Evolutionary conservation across 345 rosid species (phyloP).

Genomic region (Gynandropsis gynandra): DNA sequence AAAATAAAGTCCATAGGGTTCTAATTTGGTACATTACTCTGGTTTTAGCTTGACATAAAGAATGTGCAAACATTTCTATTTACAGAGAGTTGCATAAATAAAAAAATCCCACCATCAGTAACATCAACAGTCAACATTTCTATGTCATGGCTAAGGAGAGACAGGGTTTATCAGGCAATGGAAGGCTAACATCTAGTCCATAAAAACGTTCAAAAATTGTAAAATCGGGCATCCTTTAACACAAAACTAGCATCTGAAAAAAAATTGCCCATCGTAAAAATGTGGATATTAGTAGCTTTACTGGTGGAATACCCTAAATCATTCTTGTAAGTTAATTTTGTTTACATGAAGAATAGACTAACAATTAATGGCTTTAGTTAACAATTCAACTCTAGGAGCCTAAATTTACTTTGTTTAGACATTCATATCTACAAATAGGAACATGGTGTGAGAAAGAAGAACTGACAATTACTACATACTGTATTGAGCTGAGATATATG

Average conservation of each 20-base stretch:
- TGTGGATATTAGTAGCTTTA: too few relatives aligned
- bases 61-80: neutral
- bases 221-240: too few relatives aligned
- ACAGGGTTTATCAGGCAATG: too few relatives aligned
- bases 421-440: neutral
- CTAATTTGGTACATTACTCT: too few relatives aligned
- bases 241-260: too few relatives aligned
- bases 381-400: neutral
- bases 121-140: too few relatives aligned
- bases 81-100: neutral
- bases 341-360: neutral
- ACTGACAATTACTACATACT: neutral
- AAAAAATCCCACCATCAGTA: neutral
- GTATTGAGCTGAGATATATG: neutral
- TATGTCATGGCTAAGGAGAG: too few relatives aligned
- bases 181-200: too few relatives aligned
- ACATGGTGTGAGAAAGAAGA: neutral
- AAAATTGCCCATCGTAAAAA: too few relatives aligned
- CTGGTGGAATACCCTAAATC: neutral
- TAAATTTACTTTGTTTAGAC: neutral
- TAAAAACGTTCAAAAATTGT: too few relatives aligned
- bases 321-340: neutral
- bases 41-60: neutral
- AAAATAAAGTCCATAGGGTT: too few relatives aligned
- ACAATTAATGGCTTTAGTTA: neutral